Base-by-base conservation (phyloP, 495 filamentous ascomycete genomes). In the Trichocladium antarcticum region DNA sequence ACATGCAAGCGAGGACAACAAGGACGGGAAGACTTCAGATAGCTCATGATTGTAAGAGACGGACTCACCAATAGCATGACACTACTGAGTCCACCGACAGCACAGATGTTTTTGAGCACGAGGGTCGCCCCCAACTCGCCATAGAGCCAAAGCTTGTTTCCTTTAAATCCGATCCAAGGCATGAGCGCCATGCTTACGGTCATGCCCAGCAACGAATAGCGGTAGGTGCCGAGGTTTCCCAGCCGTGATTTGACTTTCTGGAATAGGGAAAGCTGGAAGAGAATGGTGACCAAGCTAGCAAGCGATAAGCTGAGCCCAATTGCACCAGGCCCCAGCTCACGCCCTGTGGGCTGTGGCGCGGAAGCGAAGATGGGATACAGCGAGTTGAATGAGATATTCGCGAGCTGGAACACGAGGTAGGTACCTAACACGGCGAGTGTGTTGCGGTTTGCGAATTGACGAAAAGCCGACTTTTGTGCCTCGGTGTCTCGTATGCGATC, bases 351-450 rank as follows among this genome's bases (percentile, higher is more conserved):
- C 0, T 79, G 76, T 5, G 71, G 59, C 1, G 82, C 79, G 45
- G 87, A 81, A 7, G 79, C 83, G 56, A 96, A 98, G 39, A 97
- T 90, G 0, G 92, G 87, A 56, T 93, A 96, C 1, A 96, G 71
- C 17, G 85, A 85, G 59, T 88, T 92, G 73, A 87, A 95, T 10
- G 86, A 81, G 50, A 93, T 82, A 62, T 95, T 95, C 44, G 81
- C 78, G 21, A 96, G 73, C 45, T 93, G 86, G 60, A 96, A 95
- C 31, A 95, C 81, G 24, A 89, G 70, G 57, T 89, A 94, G 1
- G 88, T 90, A 24, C 76, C 58, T 9, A 96, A 76, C 0, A 98
- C 73, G 10, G 92, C 68, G 24, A 93, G 58, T 0, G 89, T 95
- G 42, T 90, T 84, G 7, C 84, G 78, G 51, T 82, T 92, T 32